These are phyloP conservation scores for Kazachstania viticola DNA, from an alignment of 805 yeast genomes.

Conservation along the genomic window DNA sequence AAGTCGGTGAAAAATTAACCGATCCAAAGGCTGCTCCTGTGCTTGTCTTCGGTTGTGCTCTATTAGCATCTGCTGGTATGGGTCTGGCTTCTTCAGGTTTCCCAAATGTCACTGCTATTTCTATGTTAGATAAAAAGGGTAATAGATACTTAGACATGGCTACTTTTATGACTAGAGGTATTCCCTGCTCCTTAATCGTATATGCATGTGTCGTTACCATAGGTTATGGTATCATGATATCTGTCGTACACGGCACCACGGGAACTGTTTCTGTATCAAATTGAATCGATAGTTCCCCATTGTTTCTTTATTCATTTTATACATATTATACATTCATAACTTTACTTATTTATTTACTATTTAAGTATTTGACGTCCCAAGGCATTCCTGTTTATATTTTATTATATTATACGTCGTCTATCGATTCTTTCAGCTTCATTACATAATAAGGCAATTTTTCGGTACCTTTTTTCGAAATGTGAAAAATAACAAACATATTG, in stretches of 20 bases:
- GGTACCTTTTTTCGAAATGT: no score
- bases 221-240: slow-evolving; percentile 67
- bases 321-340: background rate
- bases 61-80: slow-evolving; percentile 89
- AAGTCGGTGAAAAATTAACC: slow-evolving; percentile 63
- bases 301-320: background rate
- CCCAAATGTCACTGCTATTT: slow-evolving; percentile 97
- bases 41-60: slow-evolving; percentile 35
- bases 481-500: no score
- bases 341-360: no score
- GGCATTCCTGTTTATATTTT: no score
- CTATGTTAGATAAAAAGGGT: slow-evolving; percentile 89
- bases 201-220: slow-evolving; percentile 61
- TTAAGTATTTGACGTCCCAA: no score
- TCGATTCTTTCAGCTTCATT: no score
- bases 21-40: slow-evolving; percentile 57
- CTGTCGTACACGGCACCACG: slow-evolving; percentile 21
- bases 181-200: slow-evolving; percentile 72
- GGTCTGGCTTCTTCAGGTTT: slow-evolving; percentile 95
- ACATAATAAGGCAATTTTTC: no score
- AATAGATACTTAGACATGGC: slow-evolving; percentile 71
- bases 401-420: no score
- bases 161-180: slow-evolving; percentile 81
- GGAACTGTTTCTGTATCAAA: no score
- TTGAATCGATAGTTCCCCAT: background rate